Base-by-base conservation (phyloP, 306 rosid species). In the Fagus crenata region DNA sequence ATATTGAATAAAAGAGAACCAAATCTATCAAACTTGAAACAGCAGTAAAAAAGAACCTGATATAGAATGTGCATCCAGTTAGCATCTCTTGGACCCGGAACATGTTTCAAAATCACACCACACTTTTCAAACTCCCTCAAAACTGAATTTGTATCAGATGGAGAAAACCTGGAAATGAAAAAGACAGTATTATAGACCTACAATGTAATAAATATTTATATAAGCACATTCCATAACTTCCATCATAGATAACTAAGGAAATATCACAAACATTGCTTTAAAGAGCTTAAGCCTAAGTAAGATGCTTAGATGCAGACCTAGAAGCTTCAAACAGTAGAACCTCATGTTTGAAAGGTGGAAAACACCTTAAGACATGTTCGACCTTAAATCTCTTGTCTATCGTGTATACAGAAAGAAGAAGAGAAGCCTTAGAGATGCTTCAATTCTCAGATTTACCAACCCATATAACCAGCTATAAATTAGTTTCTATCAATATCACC, bases 41-140 rank as follows among this genome's bases (percentile, higher is more conserved):
- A 58, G 71, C 5, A 72, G 13, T 71, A 67, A 53, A 17, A 51
- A 32, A 61, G 69, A 78, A 95, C 99, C 98, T 91, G 93, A 78
- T 89, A 96, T 74, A 92, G 82, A 83, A 92, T 87, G 86, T 96
- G 97, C 90, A 95, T 84, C 99, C 99, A 95, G 70, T 95, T 95
- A 72, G 97, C 95, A 64, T 89, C 90, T 84, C 96, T 89, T 68
- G 97, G 97, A 69, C 99, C 97, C 55, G 99, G 87, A 88, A 95
- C 87, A 75, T 95, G 99, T 79, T 88, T 95, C 89, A 92, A 83
- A 82, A 95, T 88, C 87, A 84, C 89, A 69, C 99, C 99, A 77
- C 99, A 95, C 84, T 91, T 95, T 84, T 95, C 97, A 78, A 95
- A 92, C 84, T 95, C 99, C 84, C 99, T 85, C 85, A 95, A 86